Conservation (phyloP, 352 stramenopile genomes). For the Globisporangium spiculum region DNA sequence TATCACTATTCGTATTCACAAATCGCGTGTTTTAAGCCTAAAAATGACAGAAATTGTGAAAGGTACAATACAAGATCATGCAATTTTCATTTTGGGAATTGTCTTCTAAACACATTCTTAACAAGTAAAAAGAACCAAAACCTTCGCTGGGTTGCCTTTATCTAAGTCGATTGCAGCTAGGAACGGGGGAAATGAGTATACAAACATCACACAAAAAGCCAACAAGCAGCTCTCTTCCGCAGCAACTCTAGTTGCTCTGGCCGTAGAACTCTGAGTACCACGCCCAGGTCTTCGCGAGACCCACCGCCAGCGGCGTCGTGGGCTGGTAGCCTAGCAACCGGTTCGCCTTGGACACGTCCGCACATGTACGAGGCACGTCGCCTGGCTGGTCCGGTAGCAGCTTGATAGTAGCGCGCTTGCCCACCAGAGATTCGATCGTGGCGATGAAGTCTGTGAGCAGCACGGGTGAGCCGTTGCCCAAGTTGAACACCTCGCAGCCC, state of each 20-base stretch:
- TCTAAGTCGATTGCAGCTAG: neutral
- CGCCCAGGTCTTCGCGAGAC: constrained; percentile 64
- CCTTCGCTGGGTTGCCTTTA: neutral
- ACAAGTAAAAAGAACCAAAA: neutral
- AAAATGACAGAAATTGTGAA: too few relatives aligned
- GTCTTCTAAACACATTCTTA: neutral
- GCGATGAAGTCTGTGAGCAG: constrained; percentile 94
- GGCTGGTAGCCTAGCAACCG: constrained; percentile 94
- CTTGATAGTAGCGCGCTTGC: constrained; percentile 93
- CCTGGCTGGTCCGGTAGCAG: constrained; percentile 94
- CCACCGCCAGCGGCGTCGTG: constrained; percentile 90
- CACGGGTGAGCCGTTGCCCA: constrained; percentile 92
- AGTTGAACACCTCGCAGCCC: constrained; percentile 96
- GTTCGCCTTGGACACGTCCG: constrained; percentile 94
- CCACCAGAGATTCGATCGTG: constrained; percentile 93
- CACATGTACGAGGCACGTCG: constrained; percentile 96
- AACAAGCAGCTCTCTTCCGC: neutral
- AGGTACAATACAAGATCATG: too few relatives aligned
- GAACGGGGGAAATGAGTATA: neutral
- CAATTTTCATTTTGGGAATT: too few relatives aligned
- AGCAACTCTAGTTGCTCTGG: neutral
- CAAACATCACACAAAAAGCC: neutral
- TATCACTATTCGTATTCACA: too few relatives aligned
- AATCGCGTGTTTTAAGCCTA: too few relatives aligned
- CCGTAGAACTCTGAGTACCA: constrained; percentile 13